Base-by-base conservation (phyloP, 768 basidiomycete species). In the Podaxis pistillaris region DNA sequence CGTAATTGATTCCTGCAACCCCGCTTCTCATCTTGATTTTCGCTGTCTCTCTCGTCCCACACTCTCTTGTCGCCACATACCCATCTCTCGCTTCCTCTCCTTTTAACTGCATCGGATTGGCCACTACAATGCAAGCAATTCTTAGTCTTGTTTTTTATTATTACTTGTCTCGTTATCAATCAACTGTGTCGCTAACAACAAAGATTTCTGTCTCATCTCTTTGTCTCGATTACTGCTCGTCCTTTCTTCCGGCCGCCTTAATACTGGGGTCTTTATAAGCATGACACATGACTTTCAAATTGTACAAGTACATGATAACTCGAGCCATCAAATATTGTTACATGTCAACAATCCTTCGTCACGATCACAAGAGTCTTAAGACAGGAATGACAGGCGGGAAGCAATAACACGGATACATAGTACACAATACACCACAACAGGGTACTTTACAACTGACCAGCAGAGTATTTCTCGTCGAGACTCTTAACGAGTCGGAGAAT, bases 401-500 rank as follows among this genome's bases (percentile, higher is more conserved):
- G 28, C 28, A 28, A 28, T 28, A 33, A 33, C 8, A 9, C 1
- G 30, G 30, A 33, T 33, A 33, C 30, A 33, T 7, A 1, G 28
- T 30, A 30, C 28, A 30, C 6, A 30, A 30, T 33, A 33, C 30
- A 8, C 30, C 30, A 33, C 33, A 33, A 33, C 8, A 33, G 33
- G 33, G 33, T 53, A 13, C n/a, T 22, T 47, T 40, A 62, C 46
- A 62, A 37, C 61, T 62, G 54, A 38, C 64, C 64, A 40, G 60
- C 64, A 61, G 58, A 55, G 33, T 58, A 72, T 36, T 67, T 66
- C 19, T 65, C 52, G 64, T 74, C 70, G 24, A 74, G 60, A 13
- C 66, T 67, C 11, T 56, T 38, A 3, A 73, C 62, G 15, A 72
- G 58, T 30, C 69, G 46, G 51, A 74, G 53, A 41, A 74, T 67